Conservation (phyloP, 345 rosid genomes). For the Rhizophora apiculata region DNA sequence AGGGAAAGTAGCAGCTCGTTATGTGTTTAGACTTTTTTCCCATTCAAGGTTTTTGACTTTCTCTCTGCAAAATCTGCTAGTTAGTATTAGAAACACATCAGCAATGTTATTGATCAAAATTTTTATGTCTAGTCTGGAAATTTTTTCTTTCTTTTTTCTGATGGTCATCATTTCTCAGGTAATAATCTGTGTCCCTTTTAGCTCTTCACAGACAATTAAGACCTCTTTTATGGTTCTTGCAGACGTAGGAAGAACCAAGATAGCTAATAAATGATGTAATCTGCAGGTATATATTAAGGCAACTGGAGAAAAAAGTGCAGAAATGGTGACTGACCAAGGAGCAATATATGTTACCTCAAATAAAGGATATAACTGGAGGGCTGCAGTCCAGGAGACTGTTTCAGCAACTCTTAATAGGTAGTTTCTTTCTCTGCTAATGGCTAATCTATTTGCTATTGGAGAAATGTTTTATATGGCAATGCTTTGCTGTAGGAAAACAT, state of each 20-base stretch:
- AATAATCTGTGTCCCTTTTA: not conserved
- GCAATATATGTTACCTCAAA: conserved; percentile 90
- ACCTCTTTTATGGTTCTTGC: not conserved
- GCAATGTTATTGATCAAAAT: too few species aligned
- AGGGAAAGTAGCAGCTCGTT: not conserved
- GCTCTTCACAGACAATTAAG: not conserved
- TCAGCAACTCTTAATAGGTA: conserved; percentile 97
- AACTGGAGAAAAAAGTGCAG: conserved; percentile 89
- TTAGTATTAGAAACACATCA: too few species aligned
- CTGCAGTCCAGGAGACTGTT: conserved; percentile 91
- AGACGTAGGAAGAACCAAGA: not conserved
- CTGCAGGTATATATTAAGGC: conserved; percentile 90
- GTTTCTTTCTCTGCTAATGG: conserved; percentile 13
- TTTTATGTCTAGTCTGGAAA: too few species aligned
- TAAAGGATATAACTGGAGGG: conserved; percentile 89
- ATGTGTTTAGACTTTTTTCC: not conserved
- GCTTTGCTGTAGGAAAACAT: conserved; percentile 2
- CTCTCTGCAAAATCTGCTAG: too few species aligned
- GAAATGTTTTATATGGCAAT: not conserved
- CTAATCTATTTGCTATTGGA: conserved; percentile 6
- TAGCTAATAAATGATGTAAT: not conserved
- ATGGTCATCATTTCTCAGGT: too few species aligned
- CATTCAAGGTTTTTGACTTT: too few species aligned
- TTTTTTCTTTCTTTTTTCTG: too few species aligned
- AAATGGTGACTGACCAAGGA: conserved; percentile 95